These are phyloP conservation scores for Myxozyma nipponensis DNA, from an alignment of 805 yeast species.

Conservation along the genomic window DNA sequence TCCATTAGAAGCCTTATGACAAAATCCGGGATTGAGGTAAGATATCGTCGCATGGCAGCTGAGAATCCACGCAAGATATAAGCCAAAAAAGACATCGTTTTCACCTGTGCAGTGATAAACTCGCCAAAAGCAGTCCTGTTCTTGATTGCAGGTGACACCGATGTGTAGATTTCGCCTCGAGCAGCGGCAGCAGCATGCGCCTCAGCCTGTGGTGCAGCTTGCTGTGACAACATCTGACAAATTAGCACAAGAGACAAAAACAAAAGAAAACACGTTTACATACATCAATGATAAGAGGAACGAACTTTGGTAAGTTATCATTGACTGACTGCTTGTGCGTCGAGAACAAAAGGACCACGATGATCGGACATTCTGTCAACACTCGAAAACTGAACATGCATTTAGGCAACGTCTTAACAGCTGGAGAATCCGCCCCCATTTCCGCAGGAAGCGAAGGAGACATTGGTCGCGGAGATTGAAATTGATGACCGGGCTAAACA, in stretches of 20 bases:
- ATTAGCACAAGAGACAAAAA: not conserved
- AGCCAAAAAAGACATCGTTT: constrained; percentile 92
- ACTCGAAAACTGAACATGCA: constrained; percentile 85
- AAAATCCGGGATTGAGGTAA: constrained; percentile 74
- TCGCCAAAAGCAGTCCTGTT: constrained; percentile 82
- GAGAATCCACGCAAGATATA: constrained; percentile 86
- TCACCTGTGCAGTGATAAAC: constrained; percentile 87
- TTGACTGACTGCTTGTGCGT: constrained; percentile 75
- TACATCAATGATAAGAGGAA: constrained; percentile 70
- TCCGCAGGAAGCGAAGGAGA: constrained; percentile 43
- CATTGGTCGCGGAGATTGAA: constrained; percentile 41
- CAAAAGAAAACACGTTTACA: not conserved
- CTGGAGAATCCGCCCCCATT: constrained; percentile 41
- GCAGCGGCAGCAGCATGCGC: constrained; percentile 59
- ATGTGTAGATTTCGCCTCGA: constrained; percentile 57
- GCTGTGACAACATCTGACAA: constrained; percentile 53
- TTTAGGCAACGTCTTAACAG: constrained; percentile 52
- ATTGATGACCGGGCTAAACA: constrained; percentile 25
- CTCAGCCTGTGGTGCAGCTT: constrained; percentile 75
- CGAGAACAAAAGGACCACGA: constrained; percentile 87
- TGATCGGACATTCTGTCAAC: constrained; percentile 93
- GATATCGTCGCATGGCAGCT: constrained; percentile 54
- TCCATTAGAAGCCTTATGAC: constrained; percentile 84
- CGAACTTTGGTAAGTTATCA: constrained; percentile 65
- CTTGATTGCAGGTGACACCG: constrained; percentile 69